Conservation (phyloP, 1,284 basidiomycete genomes). For the Ceratobasidium sp. region DNA sequence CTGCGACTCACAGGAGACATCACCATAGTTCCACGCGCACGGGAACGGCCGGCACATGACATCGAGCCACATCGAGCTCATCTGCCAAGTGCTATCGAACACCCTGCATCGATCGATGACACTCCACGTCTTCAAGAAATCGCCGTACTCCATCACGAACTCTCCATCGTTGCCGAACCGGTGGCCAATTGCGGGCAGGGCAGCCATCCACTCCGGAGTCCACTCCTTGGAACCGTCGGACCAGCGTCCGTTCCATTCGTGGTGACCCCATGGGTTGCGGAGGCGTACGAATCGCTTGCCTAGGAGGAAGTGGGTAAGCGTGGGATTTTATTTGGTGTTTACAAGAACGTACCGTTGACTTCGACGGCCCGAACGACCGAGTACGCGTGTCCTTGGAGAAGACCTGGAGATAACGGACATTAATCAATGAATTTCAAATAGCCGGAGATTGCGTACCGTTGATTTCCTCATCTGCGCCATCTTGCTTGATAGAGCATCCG, state of each 20-base stretch:
- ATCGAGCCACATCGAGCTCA: slow-evolving; percentile 63
- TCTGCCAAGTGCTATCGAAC: slow-evolving; percentile 63
- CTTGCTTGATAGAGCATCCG: slow-evolving; percentile 55
- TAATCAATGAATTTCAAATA: slow-evolving; percentile 1
- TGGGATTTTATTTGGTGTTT: neutral
- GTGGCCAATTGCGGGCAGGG: slow-evolving; percentile 57
- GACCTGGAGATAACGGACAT: slow-evolving; percentile 44
- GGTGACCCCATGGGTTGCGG: slow-evolving; percentile 62
- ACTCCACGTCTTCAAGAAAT: slow-evolving; percentile 62
- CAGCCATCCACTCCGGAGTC: slow-evolving; percentile 59
- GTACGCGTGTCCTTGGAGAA: slow-evolving; percentile 62
- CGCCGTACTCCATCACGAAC: slow-evolving; percentile 68
- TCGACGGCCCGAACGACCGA: slow-evolving; percentile 64
- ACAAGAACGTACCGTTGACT: slow-evolving; percentile 58
- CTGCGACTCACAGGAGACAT: slow-evolving; percentile 60
- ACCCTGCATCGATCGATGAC: slow-evolving; percentile 61
- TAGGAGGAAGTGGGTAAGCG: slow-evolving; percentile 47
- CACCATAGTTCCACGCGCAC: slow-evolving; percentile 62
- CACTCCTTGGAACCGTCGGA: slow-evolving; percentile 66
- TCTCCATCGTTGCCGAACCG: slow-evolving; percentile 64
- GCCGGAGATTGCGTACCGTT: slow-evolving; percentile 51
- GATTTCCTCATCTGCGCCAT: slow-evolving; percentile 43
- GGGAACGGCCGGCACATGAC: slow-evolving; percentile 56
- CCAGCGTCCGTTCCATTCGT: slow-evolving; percentile 66
- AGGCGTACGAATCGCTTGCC: slow-evolving; percentile 54